phyloP scores from a whole-genome alignment of 2,329 filamentous ascomycete species.

The Colletotrichum eleusines region DNA sequence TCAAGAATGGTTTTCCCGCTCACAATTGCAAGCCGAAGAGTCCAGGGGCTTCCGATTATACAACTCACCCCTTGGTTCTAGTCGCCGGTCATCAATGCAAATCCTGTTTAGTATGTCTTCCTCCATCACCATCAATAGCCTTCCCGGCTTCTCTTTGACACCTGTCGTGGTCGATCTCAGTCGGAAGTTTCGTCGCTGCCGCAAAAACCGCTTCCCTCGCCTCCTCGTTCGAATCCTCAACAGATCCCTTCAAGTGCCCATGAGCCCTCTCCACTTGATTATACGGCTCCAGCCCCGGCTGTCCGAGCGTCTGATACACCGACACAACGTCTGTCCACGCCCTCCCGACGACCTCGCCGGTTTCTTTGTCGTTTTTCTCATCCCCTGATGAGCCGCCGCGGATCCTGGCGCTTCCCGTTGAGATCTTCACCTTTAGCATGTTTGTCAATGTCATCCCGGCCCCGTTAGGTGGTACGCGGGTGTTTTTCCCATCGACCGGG shows the following conservation, averaged over 20 bases:
- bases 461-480: constrained; percentile 76
- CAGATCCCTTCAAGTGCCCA: constrained; percentile 65
- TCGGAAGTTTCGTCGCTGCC: neutral
- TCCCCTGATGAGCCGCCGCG: no score
- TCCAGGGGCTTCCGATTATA: neutral
- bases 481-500: constrained; percentile 75
- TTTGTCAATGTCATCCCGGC: constrained; percentile 82
- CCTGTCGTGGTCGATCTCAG: neutral
- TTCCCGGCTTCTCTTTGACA: neutral
- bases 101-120: neutral
- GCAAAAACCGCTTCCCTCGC: constrained; percentile 20
- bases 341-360: no score
- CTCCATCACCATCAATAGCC: neutral
- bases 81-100: neutral
- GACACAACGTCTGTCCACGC: no score
- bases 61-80: neutral
- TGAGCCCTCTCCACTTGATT: no score
- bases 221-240: constrained; percentile 53
- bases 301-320: no score
- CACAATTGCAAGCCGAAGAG: no score
- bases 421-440: no score
- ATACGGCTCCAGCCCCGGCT: no score
- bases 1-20: neutral
- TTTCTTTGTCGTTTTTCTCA: no score
- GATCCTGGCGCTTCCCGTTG: no score